Evolutionary conservation across 2,329 filamentous ascomycete genomes (phyloP).

Genomic region (Colletotrichum navitas): DNA sequence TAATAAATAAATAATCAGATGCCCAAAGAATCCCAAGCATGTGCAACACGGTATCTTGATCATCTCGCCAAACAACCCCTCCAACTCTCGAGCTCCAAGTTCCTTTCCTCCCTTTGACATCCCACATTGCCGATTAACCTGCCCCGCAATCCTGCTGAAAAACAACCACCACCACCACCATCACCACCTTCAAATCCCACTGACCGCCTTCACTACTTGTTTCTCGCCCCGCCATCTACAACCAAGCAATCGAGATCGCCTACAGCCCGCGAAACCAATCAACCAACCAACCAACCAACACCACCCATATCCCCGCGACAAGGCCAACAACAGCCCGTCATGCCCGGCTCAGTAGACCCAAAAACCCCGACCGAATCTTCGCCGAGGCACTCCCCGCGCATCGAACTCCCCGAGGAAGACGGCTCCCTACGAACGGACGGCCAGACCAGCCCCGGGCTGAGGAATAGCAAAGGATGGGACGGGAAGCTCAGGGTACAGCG

Average conservation of each 20-base stretch:
- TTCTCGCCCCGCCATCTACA: slow-evolving; percentile 10
- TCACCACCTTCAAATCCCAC: slow-evolving; percentile 2
- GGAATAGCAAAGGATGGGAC: slow-evolving; percentile 81
- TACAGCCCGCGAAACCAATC: neutral
- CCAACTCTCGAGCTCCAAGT: slow-evolving; percentile 14
- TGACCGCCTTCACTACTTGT: neutral
- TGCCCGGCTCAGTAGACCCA: slow-evolving; percentile 57
- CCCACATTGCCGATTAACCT: slow-evolving; percentile 13
- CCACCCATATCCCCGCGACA: slow-evolving; percentile 5
- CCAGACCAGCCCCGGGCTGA: slow-evolving; percentile 61
- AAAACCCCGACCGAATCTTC: slow-evolving; percentile 50
- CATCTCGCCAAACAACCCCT: slow-evolving; percentile 22
- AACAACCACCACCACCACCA: slow-evolving; percentile 22
- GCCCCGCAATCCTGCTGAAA: slow-evolving; percentile 31
- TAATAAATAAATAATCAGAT: slow-evolving; percentile 13
- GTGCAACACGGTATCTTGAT: slow-evolving; percentile 23
- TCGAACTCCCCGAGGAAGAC: slow-evolving; percentile 62
- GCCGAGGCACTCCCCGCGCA: slow-evolving; percentile 52
- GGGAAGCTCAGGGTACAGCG: slow-evolving; percentile 83
- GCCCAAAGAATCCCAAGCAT: slow-evolving; percentile 20
- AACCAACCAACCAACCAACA: neutral
- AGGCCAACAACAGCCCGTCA: slow-evolving; percentile 45
- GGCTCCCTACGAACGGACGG: slow-evolving; percentile 55
- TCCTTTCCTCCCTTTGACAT: neutral
- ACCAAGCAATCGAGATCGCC: slow-evolving; percentile 8